Evolutionary conservation across 495 filamentous ascomycete genomes (phyloP).

Genomic region (Hypoxylon perforatum): DNA sequence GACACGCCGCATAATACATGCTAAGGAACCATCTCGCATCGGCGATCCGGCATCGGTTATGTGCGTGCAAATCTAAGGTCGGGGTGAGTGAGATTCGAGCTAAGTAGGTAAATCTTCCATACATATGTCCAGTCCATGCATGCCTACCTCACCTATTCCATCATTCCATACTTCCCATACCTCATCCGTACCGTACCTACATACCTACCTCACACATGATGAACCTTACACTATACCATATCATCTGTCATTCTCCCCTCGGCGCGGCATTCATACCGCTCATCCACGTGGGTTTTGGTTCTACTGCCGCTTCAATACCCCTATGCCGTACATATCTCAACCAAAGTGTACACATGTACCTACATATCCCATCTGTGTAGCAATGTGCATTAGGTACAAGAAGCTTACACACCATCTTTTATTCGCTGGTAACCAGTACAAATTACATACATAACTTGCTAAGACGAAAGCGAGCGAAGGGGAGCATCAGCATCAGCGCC

Average conservation of each 20-base stretch:
- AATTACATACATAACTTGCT: constrained; percentile 19
- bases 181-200: too few relatives aligned
- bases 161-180: not conserved
- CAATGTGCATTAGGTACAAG: not conserved
- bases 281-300: constrained; percentile 37
- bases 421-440: constrained; percentile 25
- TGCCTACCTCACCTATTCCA: not conserved
- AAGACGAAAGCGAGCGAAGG: constrained; percentile 1
- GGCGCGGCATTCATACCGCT: constrained; percentile 17
- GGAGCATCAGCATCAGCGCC: too few relatives aligned
- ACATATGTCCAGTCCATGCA: constrained; percentile 7
- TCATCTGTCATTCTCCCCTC: constrained; percentile 32
- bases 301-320: constrained; percentile 8
- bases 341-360: too few relatives aligned
- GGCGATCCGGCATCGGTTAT: constrained; percentile 34
- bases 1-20: constrained; percentile 15
- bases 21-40: constrained; percentile 40
- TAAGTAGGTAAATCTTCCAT: constrained; percentile 18
- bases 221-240: too few relatives aligned
- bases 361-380: too few relatives aligned
- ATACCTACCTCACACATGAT: too few relatives aligned
- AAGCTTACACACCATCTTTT: constrained; percentile 2
- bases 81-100: constrained; percentile 23
- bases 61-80: constrained; percentile 31
- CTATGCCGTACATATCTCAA: too few relatives aligned